Evolutionary conservation across 768 basidiomycete species (phyloP), one percentile per base, ranked within the genome.

Genomic region (Chalciporus pseudorubinellus): DNA sequence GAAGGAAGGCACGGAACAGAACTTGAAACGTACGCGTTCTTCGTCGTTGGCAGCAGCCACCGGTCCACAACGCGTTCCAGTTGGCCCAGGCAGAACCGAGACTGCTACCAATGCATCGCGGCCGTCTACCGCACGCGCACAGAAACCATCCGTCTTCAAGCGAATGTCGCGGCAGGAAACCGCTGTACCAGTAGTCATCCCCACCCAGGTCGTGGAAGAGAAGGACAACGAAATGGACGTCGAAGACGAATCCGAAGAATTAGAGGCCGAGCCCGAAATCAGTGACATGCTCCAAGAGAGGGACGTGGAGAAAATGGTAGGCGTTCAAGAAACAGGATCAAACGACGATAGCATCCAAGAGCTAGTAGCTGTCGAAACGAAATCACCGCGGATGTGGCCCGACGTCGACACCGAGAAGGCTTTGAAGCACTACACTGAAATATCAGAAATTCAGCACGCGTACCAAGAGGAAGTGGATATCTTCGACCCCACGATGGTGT

Each of bases 401-500:
- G 84, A 88, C 38, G 72, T 85, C 51, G 74, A 80, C 20, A 85
- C 87, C 3, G 81, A 81, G 38, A 81, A 76, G 52, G 81, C 79
- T 9, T 64, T 76, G 50, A 75, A 73, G 57, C 85, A 84, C 60
- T 70, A 79, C 66, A 75, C 72, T 48, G 77, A 90, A 64, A 72
- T 98, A 24, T 74, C 83, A 18, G 75, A 78, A 22, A 74, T 99
- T 52, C 83, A 84, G 47, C 67, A 67, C 43, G 70, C 69, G 33
- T 86, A 83, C 67, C 80, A 87, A 34, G 85, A 85, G 50, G 87
- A 95, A 55, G 70, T 82, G 38, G 89, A 91, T 46, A 73, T 81
- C 33, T 78, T 84, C 68, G 76, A 83, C 46, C 87, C 89, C 39
- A 90, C 91, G 1, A 95, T 99, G 95, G 95, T 97, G 38, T 92